Conservation (phyloP, 371 early-diverging fungal species). For the Batrachochytrium dendrobatidis region DNA sequence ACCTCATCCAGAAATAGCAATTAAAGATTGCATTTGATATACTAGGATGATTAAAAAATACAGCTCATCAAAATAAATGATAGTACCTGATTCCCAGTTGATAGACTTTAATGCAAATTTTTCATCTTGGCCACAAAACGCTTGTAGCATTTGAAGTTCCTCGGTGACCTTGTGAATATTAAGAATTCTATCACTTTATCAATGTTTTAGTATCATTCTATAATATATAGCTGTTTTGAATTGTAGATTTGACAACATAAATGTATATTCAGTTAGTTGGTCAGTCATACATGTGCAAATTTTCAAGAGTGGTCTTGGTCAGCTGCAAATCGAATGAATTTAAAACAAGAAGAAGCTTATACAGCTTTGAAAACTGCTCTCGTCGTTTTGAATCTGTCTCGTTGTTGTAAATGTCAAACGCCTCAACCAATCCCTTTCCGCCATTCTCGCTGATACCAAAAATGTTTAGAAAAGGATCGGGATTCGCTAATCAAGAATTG, state of each 20-base stretch:
- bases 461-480: constrained; percentile 33
- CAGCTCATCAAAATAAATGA: background rate
- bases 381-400: constrained; percentile 31
- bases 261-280: background rate
- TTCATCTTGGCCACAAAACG: constrained; percentile 35
- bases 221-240: background rate
- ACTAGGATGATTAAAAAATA: background rate
- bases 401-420: constrained; percentile 36
- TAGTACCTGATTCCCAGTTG: constrained; percentile 36
- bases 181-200: constrained; percentile 29
- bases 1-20: no score
- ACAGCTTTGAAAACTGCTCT: constrained; percentile 33
- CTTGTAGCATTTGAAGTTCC: constrained; percentile 41
- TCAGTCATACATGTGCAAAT: constrained; percentile 25
- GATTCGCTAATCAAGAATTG: constrained; percentile 26
- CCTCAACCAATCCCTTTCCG: constrained; percentile 30
- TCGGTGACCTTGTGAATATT: constrained; percentile 37
- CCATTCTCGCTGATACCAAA: constrained; percentile 29
- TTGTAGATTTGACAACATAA: background rate
- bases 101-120: constrained; percentile 28
- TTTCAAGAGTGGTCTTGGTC: constrained; percentile 30
- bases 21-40: no score
- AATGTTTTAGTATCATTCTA: background rate
- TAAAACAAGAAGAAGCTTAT: constrained; percentile 40
- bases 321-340: constrained; percentile 42